Conservation (phyloP, 164 flowering plant genomes). For the Magnolia sinica region DNA sequence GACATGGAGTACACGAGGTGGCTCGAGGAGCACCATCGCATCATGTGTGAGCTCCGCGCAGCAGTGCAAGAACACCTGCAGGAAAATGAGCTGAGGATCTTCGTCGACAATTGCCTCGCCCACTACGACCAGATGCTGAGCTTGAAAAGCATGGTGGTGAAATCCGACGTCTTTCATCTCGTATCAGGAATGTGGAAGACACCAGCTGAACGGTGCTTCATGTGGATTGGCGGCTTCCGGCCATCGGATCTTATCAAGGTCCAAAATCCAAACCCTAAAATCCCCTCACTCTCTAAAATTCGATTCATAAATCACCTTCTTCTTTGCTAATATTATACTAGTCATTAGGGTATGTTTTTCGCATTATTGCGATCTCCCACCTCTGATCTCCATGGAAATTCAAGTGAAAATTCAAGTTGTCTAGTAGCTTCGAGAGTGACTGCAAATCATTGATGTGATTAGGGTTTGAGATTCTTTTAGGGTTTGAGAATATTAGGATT, state of each 20-base stretch:
- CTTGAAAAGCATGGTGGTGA: constrained; percentile 70
- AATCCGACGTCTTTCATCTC: constrained; percentile 82
- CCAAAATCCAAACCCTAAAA: not conserved
- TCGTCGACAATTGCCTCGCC: constrained; percentile 70
- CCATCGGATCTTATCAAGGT: constrained; percentile 98
- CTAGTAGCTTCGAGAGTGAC: no score
- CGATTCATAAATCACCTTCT: not conserved
- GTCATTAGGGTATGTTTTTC: no score
- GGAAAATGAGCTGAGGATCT: constrained; percentile 75
- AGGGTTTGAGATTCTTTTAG: no score
- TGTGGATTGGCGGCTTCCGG: constrained; percentile 98
- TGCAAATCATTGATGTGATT: no score
- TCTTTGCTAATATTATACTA: no score
- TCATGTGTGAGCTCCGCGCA: constrained; percentile 83
- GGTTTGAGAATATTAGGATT: no score
- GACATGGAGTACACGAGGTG: constrained; percentile 93
- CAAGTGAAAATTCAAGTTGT: no score
- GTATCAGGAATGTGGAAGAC: constrained; percentile 97
- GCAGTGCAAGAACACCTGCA: constrained; percentile 87
- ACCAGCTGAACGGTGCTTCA: constrained; percentile 95
- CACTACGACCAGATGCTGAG: constrained; percentile 70
- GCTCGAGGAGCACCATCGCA: constrained; percentile 90
- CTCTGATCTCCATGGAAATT: no score
- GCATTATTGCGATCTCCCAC: no score
- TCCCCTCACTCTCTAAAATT: not conserved